Conservation (phyloP, 441 rosid species). For the Codiaeum variegatum region DNA sequence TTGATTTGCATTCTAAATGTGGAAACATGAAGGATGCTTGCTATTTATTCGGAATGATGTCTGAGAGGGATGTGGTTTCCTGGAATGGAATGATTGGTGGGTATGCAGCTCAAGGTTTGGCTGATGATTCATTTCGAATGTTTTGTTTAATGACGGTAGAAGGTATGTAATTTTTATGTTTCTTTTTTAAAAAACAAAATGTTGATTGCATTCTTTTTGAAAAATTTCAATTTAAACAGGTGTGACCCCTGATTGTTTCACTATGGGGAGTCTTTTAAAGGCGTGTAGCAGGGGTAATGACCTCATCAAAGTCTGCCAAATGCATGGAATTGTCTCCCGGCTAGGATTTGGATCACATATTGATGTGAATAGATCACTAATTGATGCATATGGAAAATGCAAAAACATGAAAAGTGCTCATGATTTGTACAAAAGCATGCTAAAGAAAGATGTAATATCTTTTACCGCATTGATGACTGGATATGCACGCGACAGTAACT, state of each 20-base stretch:
- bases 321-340: constrained; percentile 49
- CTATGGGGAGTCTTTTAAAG: constrained; percentile 60
- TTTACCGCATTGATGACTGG: constrained; percentile 65
- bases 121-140: constrained; percentile 40
- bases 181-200: background rate
- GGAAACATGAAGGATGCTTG: constrained; percentile 49
- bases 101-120: constrained; percentile 33
- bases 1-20: constrained; percentile 58
- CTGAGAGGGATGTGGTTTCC: constrained; percentile 48
- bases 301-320: constrained; percentile 36
- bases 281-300: constrained; percentile 36
- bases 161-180: constrained; percentile 35
- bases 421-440: constrained; percentile 32
- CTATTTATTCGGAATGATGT: constrained; percentile 46
- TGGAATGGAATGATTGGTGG: constrained; percentile 76
- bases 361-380: constrained; percentile 47
- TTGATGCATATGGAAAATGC: constrained; percentile 63
- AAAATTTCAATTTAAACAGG: constrained; percentile 34
- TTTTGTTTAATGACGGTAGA: constrained; percentile 50
- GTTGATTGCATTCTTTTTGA: constrained; percentile 14
- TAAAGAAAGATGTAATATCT: constrained; percentile 46
- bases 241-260: constrained; percentile 55
- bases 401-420: constrained; percentile 45
- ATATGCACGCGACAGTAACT: constrained; percentile 32
- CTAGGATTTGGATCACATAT: constrained; percentile 40